A percentile compares a stretch with the other conserved stretches of the same genome.
These are phyloP conservation scores for Plasmodium chabaudi DNA, from an alignment of 169 alveolate species.

Conservation along the genomic window DNA sequence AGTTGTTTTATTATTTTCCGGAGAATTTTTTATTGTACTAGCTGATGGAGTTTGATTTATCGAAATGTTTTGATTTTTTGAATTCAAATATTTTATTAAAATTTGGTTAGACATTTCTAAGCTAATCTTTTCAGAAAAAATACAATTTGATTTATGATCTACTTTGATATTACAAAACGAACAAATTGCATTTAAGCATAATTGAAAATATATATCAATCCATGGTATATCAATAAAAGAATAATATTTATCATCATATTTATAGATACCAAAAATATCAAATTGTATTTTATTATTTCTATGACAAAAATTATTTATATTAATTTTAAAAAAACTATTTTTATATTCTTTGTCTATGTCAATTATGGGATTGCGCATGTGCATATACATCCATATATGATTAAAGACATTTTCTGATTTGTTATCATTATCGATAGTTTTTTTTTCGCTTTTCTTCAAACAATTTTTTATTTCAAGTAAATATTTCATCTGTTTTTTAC, in stretches of 20 bases:
- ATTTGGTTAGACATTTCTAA: slow-evolving; percentile 19
- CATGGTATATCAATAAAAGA: slow-evolving; percentile 52
- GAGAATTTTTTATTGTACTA: neutral
- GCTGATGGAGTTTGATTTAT: neutral
- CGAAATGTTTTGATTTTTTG: neutral
- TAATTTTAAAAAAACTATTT: slow-evolving; percentile 39
- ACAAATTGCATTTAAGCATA: slow-evolving; percentile 60
- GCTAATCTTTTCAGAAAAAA: slow-evolving; percentile 29
- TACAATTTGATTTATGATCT: neutral
- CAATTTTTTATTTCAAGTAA: neutral
- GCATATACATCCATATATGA: slow-evolving; percentile 41
- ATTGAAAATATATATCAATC: slow-evolving; percentile 41
- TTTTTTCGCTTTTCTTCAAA: neutral
- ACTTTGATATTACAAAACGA: slow-evolving; percentile 23
- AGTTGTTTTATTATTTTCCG: neutral
- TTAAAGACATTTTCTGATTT: slow-evolving; percentile 9
- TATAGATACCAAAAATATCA: slow-evolving; percentile 40
- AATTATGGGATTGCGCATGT: slow-evolving; percentile 29
- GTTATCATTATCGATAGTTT: neutral
- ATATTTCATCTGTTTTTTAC: neutral
- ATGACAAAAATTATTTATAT: slow-evolving; percentile 1
- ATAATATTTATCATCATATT: slow-evolving; percentile 18
- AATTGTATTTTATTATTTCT: slow-evolving; percentile 32
- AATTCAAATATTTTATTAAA: slow-evolving; percentile 26
- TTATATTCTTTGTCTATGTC: slow-evolving; percentile 16